These are phyloP conservation scores for Colletotrichum zoysiae DNA, from an alignment of 2,329 filamentous ascomycete species.

Conservation along the genomic window DNA sequence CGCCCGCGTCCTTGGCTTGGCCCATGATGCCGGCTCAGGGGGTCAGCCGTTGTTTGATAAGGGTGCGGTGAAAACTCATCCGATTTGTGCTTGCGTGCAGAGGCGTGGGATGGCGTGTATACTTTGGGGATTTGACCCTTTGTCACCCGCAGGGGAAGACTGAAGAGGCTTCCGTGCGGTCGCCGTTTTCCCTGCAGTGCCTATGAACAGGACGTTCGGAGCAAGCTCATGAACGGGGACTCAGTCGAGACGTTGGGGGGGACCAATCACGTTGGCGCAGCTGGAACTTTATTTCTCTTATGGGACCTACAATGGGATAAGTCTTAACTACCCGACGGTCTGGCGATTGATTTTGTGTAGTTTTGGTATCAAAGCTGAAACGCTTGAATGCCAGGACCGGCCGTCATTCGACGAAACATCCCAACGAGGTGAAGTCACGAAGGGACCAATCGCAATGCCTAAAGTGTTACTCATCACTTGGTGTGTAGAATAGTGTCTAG, in stretches of 20 bases:
- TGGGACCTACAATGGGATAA: neutral
- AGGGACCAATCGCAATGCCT: conserved; percentile 29
- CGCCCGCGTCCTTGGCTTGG: neutral
- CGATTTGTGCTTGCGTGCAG: conserved; percentile 10
- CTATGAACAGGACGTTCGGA: neutral
- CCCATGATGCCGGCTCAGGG: conserved; percentile 20
- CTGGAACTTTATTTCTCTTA: neutral
- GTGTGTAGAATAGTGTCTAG: neutral
- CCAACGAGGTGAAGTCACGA: conserved; percentile 22
- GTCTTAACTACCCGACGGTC: neutral
- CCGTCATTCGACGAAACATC: conserved; percentile 34
- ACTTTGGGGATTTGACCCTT: conserved; percentile 11
- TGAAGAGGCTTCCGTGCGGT: neutral
- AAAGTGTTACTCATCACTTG: neutral
- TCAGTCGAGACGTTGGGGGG: neutral
- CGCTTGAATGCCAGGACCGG: conserved; percentile 18
- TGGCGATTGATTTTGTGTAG: neutral
- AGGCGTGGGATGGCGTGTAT: conserved; percentile 35
- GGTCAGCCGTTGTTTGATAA: neutral
- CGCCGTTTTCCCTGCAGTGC: conserved; percentile 3
- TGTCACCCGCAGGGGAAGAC: neutral
- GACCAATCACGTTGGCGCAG: conserved; percentile 16
- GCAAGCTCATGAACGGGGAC: conserved; percentile 27
- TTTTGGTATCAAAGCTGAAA: conserved; percentile 38
- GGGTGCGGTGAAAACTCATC: conserved; percentile 7